Conservation (phyloP, 2,329 filamentous ascomycete species). For the Macrophomina phaseolina region DNA sequence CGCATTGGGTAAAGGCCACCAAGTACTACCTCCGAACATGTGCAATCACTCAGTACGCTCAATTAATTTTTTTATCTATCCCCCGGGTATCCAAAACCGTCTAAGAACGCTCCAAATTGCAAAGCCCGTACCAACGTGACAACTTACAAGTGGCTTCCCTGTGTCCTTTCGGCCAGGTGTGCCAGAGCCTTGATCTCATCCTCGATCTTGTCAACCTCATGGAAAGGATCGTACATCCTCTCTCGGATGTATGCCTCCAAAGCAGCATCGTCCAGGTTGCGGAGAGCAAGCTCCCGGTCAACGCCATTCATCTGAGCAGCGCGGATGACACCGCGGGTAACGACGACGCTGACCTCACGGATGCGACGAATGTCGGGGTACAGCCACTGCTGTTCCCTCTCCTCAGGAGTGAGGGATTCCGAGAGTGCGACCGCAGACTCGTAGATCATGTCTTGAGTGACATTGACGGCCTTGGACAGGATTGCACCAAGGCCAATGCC, state of each 20-base stretch:
- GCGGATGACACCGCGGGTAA: slow-evolving; percentile 92
- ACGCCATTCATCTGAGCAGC: slow-evolving; percentile 79
- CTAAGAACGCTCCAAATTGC: slow-evolving; percentile 8
- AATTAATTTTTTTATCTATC: slow-evolving; percentile 8
- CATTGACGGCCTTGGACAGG: slow-evolving; percentile 80
- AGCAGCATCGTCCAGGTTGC: slow-evolving; percentile 68
- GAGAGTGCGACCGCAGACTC: slow-evolving; percentile 84
- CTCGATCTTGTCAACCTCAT: slow-evolving; percentile 49
- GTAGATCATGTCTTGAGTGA: slow-evolving; percentile 98
- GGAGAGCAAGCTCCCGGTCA: slow-evolving; percentile 63
- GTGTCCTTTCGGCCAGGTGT: slow-evolving; percentile 6
- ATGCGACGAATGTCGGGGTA: slow-evolving; percentile 93
- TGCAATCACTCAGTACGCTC: neutral
- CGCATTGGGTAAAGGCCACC: neutral
- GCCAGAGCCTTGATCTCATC: slow-evolving; percentile 39
- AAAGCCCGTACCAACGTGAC: neutral
- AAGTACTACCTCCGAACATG: neutral
- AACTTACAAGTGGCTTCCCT: slow-evolving; percentile 23
- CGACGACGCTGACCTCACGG: slow-evolving; percentile 83
- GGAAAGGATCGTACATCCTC: slow-evolving; percentile 59
- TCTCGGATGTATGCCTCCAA: slow-evolving; percentile 69
- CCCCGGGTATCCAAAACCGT: slow-evolving; percentile 22
- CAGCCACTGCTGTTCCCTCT: slow-evolving; percentile 81
- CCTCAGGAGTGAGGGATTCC: slow-evolving; percentile 77
- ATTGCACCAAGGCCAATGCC: slow-evolving; percentile 94